These are phyloP conservation scores for Cytospora schulzeri DNA, from an alignment of 2,329 filamentous ascomycete species.

Conservation along the genomic window DNA sequence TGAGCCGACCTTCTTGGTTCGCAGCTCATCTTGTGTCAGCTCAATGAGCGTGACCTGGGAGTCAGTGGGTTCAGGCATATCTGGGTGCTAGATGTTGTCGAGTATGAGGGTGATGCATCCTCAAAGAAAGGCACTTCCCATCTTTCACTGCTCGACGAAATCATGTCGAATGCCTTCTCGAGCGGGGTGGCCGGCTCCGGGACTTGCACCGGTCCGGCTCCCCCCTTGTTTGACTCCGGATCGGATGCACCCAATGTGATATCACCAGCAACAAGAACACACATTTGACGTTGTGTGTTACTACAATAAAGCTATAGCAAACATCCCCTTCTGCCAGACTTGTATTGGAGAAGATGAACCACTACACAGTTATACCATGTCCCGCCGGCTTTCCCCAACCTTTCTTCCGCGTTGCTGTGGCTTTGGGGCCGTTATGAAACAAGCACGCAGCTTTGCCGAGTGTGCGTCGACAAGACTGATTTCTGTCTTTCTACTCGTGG, in stretches of 20 bases:
- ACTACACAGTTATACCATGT: background rate
- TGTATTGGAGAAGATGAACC: background rate
- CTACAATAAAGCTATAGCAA: background rate
- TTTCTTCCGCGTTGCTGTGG: background rate
- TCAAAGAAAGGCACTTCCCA: background rate
- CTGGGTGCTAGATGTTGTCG: background rate
- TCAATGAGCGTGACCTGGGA: constrained; percentile 6
- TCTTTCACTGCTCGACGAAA: background rate
- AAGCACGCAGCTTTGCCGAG: too few relatives aligned
- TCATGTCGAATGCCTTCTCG: background rate
- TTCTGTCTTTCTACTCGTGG: background rate
- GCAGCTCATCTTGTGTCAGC: constrained; percentile 9
- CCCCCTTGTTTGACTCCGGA: background rate
- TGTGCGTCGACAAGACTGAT: background rate
- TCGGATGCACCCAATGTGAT: background rate
- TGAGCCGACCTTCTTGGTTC: constrained; percentile 9
- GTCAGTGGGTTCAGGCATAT: background rate
- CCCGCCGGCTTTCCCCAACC: background rate
- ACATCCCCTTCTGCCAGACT: background rate
- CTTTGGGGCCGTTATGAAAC: background rate
- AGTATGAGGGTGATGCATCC: background rate
- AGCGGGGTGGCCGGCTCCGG: constrained; percentile 12
- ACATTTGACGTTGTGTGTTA: too few relatives aligned
- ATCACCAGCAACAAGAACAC: too few relatives aligned
- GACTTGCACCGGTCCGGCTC: background rate